These are phyloP conservation scores for Juglanconis oblonga DNA, from an alignment of 2,329 filamentous ascomycete species.

Conservation along the genomic window DNA sequence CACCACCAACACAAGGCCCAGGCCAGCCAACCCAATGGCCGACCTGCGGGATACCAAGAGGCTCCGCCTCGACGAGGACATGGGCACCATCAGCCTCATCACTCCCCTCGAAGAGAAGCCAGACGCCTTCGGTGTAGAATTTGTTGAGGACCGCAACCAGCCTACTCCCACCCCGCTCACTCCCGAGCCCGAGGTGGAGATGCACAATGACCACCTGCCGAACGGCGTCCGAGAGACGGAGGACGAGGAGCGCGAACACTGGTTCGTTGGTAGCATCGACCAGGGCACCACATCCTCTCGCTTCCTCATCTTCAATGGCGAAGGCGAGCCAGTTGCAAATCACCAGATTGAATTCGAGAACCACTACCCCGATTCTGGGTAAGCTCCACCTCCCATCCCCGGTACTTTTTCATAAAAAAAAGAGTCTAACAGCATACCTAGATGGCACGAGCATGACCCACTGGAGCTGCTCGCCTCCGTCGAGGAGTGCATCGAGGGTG, in stretches of 20 bases:
- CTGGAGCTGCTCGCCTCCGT: slow-evolving; percentile 72
- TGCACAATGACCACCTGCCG: slow-evolving; percentile 22
- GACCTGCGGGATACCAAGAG: slow-evolving; percentile 12
- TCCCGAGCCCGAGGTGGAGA: background rate
- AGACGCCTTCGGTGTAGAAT: slow-evolving; percentile 12
- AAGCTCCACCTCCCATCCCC: slow-evolving; percentile 33
- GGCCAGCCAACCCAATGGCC: slow-evolving; percentile 1
- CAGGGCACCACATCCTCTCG: slow-evolving; percentile 87
- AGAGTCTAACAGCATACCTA: slow-evolving; percentile 31
- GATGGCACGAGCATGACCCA: slow-evolving; percentile 90
- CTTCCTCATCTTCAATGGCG: slow-evolving; percentile 84
- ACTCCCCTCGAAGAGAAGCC: slow-evolving; percentile 14
- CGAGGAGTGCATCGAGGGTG: slow-evolving; percentile 74
- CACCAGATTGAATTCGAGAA: slow-evolving; percentile 88
- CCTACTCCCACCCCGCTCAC: slow-evolving; percentile 18
- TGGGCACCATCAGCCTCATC: slow-evolving; percentile 16
- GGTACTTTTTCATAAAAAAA: slow-evolving; percentile 7
- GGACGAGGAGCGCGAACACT: slow-evolving; percentile 34
- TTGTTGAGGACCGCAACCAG: slow-evolving; percentile 12
- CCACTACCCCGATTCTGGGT: slow-evolving; percentile 82
- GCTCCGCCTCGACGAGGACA: slow-evolving; percentile 10
- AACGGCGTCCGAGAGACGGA: slow-evolving; percentile 25
- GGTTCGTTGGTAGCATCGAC: slow-evolving; percentile 83
- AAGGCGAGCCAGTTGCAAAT: slow-evolving; percentile 73
- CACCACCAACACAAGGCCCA: slow-evolving; percentile 13